Percentiles rank a stretch among this genome's conserved stretches.
Evolutionary conservation across 805 yeast genomes (phyloP).

Genomic region (Wickerhamomyces sydowiorum): DNA sequence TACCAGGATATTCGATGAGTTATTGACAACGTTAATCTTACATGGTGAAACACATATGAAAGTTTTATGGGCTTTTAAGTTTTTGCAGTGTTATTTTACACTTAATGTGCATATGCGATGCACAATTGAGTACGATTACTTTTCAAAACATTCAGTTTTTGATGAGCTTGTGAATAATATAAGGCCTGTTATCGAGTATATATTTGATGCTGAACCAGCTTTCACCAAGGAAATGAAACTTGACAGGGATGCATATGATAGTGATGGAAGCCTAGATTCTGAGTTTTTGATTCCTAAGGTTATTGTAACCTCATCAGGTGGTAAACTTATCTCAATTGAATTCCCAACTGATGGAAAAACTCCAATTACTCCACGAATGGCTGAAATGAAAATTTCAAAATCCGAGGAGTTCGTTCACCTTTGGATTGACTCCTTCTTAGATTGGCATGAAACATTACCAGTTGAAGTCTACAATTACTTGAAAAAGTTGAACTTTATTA

Average conservation of each 20-base stretch:
- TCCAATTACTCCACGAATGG: background rate
- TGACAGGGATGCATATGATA: too few relatives aligned
- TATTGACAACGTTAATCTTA: constrained; percentile 36
- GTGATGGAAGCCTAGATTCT: too few relatives aligned
- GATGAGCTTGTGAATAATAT: background rate
- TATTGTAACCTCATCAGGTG: too few relatives aligned
- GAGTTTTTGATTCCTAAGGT: too few relatives aligned
- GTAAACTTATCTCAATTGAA: too few relatives aligned
- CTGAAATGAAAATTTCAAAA: background rate
- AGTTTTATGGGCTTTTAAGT: constrained; percentile 36
- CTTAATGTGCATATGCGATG: background rate
- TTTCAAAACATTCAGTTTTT: background rate
- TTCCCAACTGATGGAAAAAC: too few relatives aligned
- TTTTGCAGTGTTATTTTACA: constrained; percentile 26
- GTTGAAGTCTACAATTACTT: background rate
- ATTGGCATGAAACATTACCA: constrained; percentile 6
- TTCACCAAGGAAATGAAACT: too few relatives aligned
- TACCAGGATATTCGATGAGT: constrained; percentile 28
- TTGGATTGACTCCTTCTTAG: constrained; percentile 12
- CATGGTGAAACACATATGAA: constrained; percentile 40
- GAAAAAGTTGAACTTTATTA: background rate
- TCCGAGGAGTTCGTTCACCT: background rate
- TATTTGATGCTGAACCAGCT: too few relatives aligned
- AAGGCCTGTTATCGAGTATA: background rate
- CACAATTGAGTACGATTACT: background rate